These are phyloP conservation scores for Leccinum rimulosum DNA, from an alignment of 768 basidiomycete species.

Conservation along the genomic window DNA sequence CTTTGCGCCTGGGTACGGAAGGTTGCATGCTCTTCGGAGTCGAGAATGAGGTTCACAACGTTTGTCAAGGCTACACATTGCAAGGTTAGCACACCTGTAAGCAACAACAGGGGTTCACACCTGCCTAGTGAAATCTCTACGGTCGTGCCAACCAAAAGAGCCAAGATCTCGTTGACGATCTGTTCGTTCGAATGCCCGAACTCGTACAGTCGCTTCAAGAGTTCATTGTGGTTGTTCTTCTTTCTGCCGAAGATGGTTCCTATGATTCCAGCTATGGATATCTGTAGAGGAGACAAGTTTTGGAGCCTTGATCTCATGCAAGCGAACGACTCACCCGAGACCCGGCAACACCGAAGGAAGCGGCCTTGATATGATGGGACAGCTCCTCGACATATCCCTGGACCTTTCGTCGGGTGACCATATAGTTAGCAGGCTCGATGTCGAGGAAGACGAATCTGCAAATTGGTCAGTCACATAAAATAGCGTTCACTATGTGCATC, in stretches of 20 bases:
- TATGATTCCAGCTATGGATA: conserved; percentile 41
- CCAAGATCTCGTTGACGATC: conserved; percentile 67
- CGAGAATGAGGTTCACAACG: conserved; percentile 61
- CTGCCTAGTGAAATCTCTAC: conserved; percentile 70
- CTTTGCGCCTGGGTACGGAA: conserved; percentile 36
- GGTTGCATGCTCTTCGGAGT: conserved; percentile 40
- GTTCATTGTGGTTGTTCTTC: conserved; percentile 40
- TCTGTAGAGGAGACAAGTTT: conserved; percentile 12
- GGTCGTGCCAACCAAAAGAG: conserved; percentile 63
- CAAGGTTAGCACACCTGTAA: neutral
- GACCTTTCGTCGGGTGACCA: conserved; percentile 52
- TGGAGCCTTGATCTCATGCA: neutral
- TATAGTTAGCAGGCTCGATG: conserved; percentile 54
- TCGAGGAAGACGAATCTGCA: conserved; percentile 75
- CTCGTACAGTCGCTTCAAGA: conserved; percentile 56
- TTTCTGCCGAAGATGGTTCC: conserved; percentile 50
- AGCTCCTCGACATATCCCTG: conserved; percentile 53
- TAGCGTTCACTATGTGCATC: neutral
- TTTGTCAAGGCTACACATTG: conserved; percentile 55
- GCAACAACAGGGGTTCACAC: conserved; percentile 8
- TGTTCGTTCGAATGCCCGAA: conserved; percentile 57
- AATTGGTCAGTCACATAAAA: neutral
- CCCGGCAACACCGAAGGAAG: conserved; percentile 42
- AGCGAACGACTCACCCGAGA: conserved; percentile 38
- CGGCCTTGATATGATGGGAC: conserved; percentile 51